Evolutionary conservation across 768 basidiomycete species (phyloP), one percentile per base, ranked within the genome.

Genomic region (Lyophyllum shimeji): DNA sequence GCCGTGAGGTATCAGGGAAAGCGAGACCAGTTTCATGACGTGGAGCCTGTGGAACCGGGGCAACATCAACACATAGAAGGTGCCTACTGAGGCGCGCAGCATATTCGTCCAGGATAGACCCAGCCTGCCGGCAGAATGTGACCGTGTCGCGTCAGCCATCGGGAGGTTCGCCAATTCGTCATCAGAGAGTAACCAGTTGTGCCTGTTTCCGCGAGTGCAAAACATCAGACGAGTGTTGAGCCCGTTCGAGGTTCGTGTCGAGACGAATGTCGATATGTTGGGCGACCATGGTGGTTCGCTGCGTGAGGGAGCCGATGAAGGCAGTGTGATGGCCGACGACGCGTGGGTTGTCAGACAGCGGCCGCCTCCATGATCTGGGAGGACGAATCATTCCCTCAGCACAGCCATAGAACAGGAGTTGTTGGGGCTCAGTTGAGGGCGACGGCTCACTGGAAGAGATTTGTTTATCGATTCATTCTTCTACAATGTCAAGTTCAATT

Each of bases 361-460:
- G 17, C 7, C 43, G 43, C 23, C 11, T 7, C 20, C 1, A 23
- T n/a, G 21, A 23, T 12, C 43, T 44, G 7, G 18, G 5, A 12
- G 13, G 6, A 21, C 13, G 11, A n/a, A 44, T 44, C 43, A 44
- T 20, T 23, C 20, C 23, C 20, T 8, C 23, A 3, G 29, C 33
- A 49, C 6, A 31, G 47, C 47, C 47, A 11, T n/a, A 20, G 46
- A n/a, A 20, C 7, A 31, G 7, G 18, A 5, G 24, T 37, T 24
- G 50, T 50, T 11, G 21, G 50, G 42, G 34, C 50, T 50, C 50
- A 50, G 50, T 50, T 50, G 50, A 50, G 48, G 34, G 34, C 7
- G 34, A 37, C 8, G 34, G 15, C 15, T 6, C 12, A 37, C 8
- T 17, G 7, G 15, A 37, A 17, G 34, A 12, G 34, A 12, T 17